These are phyloP conservation scores for Globisporangium paroecandrum DNA, from an alignment of 352 stramenopile genomes.

Conservation along the genomic window DNA sequence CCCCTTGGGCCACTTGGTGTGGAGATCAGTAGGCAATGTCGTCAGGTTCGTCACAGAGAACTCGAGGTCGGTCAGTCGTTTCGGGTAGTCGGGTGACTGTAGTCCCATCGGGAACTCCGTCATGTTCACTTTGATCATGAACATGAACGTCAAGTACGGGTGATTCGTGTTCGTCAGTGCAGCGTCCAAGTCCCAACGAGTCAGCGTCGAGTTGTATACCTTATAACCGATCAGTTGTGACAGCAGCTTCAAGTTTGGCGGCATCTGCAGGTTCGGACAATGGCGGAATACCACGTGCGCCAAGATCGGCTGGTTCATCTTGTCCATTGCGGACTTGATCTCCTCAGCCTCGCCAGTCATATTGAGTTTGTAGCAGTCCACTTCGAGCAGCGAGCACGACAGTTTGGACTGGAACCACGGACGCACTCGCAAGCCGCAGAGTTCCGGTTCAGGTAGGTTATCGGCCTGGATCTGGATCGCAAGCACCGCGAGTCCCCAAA, in stretches of 20 bases:
- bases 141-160: conserved; percentile 8
- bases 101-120: conserved; percentile 16
- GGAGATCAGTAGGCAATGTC: conserved; percentile 9
- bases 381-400: conserved; percentile 13
- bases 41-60: conserved; percentile 13
- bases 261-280: conserved; percentile 19
- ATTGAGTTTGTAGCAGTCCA: conserved; percentile 17
- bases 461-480: conserved; percentile 11
- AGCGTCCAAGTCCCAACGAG: conserved; percentile 15
- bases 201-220: conserved; percentile 26
- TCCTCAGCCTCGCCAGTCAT: conserved; percentile 11
- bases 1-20: conserved; percentile 13
- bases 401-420: conserved; percentile 16
- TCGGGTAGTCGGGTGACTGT: conserved; percentile 16
- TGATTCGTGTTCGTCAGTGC: conserved; percentile 18
- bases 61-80: conserved; percentile 14
- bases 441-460: conserved; percentile 3
- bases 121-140: conserved; percentile 16
- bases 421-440: conserved; percentile 12
- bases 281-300: conserved; percentile 13
- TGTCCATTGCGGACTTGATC: conserved; percentile 13
- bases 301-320: conserved; percentile 13
- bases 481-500: conserved; percentile 10
- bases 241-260: conserved; percentile 5
- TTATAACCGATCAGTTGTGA: conserved; percentile 15